Evolutionary conservation across 257 asterid genomes (phyloP).

Genomic region (Capsicum chinense): DNA sequence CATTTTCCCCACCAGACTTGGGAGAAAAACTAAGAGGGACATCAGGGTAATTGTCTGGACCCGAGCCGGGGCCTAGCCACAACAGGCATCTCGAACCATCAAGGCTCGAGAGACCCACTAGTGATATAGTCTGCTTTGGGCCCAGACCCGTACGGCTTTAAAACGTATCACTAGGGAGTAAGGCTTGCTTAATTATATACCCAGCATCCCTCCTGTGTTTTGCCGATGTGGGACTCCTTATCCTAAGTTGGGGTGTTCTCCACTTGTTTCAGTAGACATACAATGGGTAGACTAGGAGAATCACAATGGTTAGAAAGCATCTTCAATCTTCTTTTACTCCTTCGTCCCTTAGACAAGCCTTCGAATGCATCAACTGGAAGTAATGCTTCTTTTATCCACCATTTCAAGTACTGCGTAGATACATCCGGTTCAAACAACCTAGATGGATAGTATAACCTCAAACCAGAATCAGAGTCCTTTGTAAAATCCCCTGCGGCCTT

Average conservation of each 20-base stretch:
- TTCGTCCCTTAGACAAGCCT: slow-evolving; percentile 26
- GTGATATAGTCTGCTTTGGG: too few relatives aligned
- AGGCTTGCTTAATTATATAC: too few relatives aligned
- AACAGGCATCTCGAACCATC: too few relatives aligned
- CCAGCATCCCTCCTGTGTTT: too few relatives aligned
- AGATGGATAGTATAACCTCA: slow-evolving; percentile 33
- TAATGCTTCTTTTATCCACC: slow-evolving; percentile 40
- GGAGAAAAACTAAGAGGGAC: background rate
- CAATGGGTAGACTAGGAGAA: background rate
- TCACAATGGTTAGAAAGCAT: background rate
- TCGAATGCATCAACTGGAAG: slow-evolving; percentile 21
- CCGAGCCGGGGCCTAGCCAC: too few relatives aligned
- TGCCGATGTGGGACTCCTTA: too few relatives aligned
- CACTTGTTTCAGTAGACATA: too few relatives aligned
- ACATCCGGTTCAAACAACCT: slow-evolving; percentile 38
- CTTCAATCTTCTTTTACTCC: slow-evolving; percentile 26
- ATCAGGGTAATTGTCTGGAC: background rate
- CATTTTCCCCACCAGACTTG: background rate
- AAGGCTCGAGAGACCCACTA: too few relatives aligned
- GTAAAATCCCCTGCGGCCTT: too few relatives aligned
- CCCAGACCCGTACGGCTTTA: too few relatives aligned
- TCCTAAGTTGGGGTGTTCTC: too few relatives aligned
- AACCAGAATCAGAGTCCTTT: background rate
- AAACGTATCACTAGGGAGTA: too few relatives aligned
- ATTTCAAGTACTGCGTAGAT: slow-evolving; percentile 30